These are phyloP conservation scores for Ophiostoma australiae DNA, from an alignment of 2,329 filamentous ascomycete genomes.

Conservation along the genomic window DNA sequence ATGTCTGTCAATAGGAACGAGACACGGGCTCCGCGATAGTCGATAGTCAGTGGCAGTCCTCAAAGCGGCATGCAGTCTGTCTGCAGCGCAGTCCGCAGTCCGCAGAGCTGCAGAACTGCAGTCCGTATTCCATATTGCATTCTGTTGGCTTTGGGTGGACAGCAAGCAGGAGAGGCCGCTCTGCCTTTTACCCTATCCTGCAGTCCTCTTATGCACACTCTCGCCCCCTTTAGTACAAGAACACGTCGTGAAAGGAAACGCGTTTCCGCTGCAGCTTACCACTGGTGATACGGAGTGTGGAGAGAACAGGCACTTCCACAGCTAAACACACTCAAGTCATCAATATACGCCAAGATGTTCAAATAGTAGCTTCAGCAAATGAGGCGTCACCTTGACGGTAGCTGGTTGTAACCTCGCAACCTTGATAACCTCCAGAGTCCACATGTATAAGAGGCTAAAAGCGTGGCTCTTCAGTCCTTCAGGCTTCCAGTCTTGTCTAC, in stretches of 20 bases:
- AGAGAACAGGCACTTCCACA: background rate
- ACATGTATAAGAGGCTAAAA: too few relatives aligned
- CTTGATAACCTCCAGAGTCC: background rate
- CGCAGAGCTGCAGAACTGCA: too few relatives aligned
- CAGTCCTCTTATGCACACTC: background rate
- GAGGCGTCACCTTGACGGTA: background rate
- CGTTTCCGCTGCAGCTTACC: background rate
- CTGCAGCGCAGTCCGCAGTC: background rate
- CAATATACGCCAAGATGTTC: background rate
- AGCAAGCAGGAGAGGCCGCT: background rate
- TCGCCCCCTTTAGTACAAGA: background rate
- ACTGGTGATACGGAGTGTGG: background rate
- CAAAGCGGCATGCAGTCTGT: background rate
- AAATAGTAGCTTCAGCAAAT: background rate
- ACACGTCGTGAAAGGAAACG: background rate
- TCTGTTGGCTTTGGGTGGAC: too few relatives aligned
- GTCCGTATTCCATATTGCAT: too few relatives aligned
- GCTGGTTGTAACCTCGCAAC: background rate
- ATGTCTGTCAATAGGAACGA: constrained; percentile 8
- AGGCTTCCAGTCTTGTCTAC: background rate
- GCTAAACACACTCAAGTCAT: background rate
- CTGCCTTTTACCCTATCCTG: background rate
- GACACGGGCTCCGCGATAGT: background rate
- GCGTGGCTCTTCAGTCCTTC: background rate
- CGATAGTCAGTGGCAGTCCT: too few relatives aligned